phyloP scores from a whole-genome alignment of 2,329 filamentous ascomycete genomes.

The Corinectria fuckeliana region DNA sequence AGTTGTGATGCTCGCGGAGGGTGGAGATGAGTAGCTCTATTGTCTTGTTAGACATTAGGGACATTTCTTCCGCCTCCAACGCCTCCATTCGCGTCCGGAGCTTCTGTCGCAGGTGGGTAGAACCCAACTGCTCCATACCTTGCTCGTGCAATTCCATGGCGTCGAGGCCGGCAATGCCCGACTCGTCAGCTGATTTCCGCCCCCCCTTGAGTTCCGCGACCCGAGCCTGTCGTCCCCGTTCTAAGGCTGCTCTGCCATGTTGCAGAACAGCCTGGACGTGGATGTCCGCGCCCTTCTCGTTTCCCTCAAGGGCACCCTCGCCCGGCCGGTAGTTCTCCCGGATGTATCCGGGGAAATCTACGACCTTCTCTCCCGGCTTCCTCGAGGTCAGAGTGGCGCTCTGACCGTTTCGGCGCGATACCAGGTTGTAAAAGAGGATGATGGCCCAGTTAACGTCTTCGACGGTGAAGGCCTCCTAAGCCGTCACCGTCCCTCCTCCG shows the following conservation, averaged over 20 bases:
- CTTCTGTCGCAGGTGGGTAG: background rate
- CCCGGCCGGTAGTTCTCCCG: background rate
- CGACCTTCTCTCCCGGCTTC: too few relatives aligned
- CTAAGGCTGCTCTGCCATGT: background rate
- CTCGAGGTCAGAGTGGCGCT: background rate
- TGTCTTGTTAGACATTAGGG: background rate
- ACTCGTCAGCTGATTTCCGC: too few relatives aligned
- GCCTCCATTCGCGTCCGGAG: background rate
- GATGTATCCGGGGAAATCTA: background rate
- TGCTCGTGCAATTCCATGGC: background rate
- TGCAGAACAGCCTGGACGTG: background rate
- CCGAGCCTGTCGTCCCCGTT: background rate
- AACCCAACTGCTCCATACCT: background rate
- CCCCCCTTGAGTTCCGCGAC: background rate
- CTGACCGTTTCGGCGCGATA: background rate
- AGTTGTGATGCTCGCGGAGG: background rate
- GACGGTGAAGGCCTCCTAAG: background rate
- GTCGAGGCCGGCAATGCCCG: background rate
- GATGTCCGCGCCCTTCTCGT: background rate
- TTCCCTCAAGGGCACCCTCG: background rate
- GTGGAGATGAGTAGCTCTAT: background rate
- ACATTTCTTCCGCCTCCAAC: background rate
- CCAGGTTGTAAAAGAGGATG: background rate
- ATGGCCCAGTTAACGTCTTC: background rate
- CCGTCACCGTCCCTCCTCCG: background rate